These are phyloP conservation scores for Beauveria medogensis DNA, from an alignment of 2,329 filamentous ascomycete species.

Conservation along the genomic window DNA sequence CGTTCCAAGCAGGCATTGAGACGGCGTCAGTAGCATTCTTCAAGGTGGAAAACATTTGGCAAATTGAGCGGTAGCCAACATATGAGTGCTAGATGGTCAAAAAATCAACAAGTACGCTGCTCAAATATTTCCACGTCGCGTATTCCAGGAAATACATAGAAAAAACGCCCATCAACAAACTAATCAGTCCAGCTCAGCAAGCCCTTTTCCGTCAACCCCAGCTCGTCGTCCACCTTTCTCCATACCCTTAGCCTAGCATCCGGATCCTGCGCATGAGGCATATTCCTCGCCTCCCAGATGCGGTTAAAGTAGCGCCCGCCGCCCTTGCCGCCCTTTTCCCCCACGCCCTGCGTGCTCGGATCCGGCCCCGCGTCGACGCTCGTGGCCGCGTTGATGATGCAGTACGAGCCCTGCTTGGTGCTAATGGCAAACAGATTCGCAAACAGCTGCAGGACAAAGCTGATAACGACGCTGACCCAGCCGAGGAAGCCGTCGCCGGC, in stretches of 20 bases:
- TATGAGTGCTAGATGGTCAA: too few species aligned
- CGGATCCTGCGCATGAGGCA: slow-evolving; percentile 8
- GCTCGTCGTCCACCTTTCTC: slow-evolving; percentile 13
- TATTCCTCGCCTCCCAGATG: slow-evolving; percentile 11
- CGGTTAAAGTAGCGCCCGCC: slow-evolving; percentile 12
- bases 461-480: neutral
- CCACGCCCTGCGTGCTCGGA: slow-evolving; percentile 9
- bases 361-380: slow-evolving; percentile 6
- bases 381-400: slow-evolving; percentile 11
- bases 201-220: slow-evolving; percentile 9
- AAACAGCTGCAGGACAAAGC: slow-evolving; percentile 5
- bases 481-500: slow-evolving; percentile 8
- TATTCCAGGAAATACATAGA: too few species aligned
- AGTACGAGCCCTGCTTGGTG: slow-evolving; percentile 11
- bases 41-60: too few species aligned
- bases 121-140: neutral
- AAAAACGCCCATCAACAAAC: neutral
- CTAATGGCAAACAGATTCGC: slow-evolving; percentile 2
- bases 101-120: neutral
- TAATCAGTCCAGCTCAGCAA: slow-evolving; percentile 10
- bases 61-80: too few species aligned
- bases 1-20: too few species aligned
- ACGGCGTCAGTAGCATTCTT: too few species aligned
- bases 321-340: slow-evolving; percentile 2
- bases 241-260: slow-evolving; percentile 9